Base-by-base conservation (phyloP, 208 protist species). In the Paratrypanosoma confusum region DNA sequence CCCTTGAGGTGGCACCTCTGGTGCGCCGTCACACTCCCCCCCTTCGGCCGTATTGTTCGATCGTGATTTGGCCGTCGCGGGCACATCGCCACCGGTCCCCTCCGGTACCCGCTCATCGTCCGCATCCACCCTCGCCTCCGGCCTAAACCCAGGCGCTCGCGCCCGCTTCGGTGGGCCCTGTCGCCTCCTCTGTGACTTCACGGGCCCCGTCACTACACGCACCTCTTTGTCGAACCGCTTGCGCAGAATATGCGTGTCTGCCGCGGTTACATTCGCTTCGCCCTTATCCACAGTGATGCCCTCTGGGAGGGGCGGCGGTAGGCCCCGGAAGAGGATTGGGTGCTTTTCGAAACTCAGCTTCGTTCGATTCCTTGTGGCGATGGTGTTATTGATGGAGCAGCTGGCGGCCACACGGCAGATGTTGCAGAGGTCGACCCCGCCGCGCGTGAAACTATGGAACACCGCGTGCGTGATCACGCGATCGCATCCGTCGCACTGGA, bases 361-460 rank as follows among this genome's bases (percentile, higher is more conserved):
- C 23, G 7, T 28, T 17, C 51, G 20, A 17, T 58, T 42, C 5
- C 7, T 16, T 24, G 40, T 35, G 3, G 2, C 10, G 2, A 56
- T 32, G 16, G 3, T 6, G 2, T 35, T 25, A 0, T 22, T 24
- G 0, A 6, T 17, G 33, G 33, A 48, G n/a, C 33, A 21, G 3
- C 27, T 34, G 1, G 50, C 50, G 0, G 50, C 50, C 8, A 48
- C n/a, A 20, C 53, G 42, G 35, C 53, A 60, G 5, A 60, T 32
- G 36, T 60, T 52, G 36, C 53, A 60, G 32, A 60, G 36, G 41
- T 60, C 53, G 22, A 60, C 53, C 11, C 43, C 53, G 25, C 43
- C 39, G 8, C 23, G 16, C 11, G 31, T 41, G 18, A 37, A 23
- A 21, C 50, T 56, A 39, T 50, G 42, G 36, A 58, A 58, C 5